phyloP scores from a whole-genome alignment of 305 asterid genomes.

The Caryopteris hybrid region DNA sequence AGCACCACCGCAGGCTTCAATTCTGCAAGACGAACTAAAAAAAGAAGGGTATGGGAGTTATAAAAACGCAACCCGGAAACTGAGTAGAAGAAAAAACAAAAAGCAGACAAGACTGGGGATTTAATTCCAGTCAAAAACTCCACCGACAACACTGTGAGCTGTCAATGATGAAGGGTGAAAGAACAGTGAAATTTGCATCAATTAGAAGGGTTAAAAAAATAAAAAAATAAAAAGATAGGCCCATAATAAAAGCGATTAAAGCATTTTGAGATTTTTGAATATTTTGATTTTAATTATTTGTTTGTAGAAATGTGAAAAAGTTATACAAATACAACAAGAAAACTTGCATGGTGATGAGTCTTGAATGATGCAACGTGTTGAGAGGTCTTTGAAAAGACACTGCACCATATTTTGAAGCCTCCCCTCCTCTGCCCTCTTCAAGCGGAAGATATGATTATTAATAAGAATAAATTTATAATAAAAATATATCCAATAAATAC shows the following conservation, averaged over 20 bases:
- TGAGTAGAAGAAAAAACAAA: too few relatives aligned
- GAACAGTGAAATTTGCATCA: constrained; percentile 17
- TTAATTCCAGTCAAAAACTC: constrained; percentile 18
- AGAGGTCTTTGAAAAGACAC: constrained; percentile 15
- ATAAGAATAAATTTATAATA: too few relatives aligned
- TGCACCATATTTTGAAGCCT: constrained; percentile 7
- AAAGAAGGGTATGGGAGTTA: neutral
- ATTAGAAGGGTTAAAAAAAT: neutral
- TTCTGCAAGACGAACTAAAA: constrained; percentile 12
- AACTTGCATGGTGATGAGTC: constrained; percentile 17
- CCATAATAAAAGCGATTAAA: neutral
- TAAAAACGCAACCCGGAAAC: constrained; percentile 8
- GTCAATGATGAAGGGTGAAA: constrained; percentile 15
- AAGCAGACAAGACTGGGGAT: neutral
- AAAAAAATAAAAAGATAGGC: neutral
- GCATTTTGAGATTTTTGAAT: too few relatives aligned
- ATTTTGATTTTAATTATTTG: too few relatives aligned
- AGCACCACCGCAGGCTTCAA: constrained; percentile 24
- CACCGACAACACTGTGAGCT: constrained; percentile 37
- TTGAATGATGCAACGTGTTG: constrained; percentile 24
- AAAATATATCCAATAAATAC: too few relatives aligned
- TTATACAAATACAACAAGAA: neutral
- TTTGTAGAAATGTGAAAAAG: too few relatives aligned
- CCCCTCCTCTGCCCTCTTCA: neutral
- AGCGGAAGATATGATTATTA: too few relatives aligned